These are phyloP conservation scores for Mentha longifolia DNA, from an alignment of 257 asterid species.

Conservation along the genomic window DNA sequence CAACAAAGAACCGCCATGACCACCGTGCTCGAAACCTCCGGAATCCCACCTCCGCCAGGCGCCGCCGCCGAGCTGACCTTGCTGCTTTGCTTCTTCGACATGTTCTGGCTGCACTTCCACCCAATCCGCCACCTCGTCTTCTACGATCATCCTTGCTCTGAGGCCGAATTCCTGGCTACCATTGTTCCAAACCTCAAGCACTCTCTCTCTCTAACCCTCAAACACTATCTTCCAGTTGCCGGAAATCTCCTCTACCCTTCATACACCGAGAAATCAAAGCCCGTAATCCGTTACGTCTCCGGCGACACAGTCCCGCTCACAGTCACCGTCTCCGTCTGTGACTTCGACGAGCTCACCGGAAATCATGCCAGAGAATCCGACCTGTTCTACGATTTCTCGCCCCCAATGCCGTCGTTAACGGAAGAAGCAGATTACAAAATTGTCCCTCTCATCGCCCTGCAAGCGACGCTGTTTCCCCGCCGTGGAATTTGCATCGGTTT, in stretches of 20 bases:
- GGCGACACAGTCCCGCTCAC: conserved; percentile 34
- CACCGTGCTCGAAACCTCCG: not conserved
- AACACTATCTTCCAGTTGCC: conserved; percentile 49
- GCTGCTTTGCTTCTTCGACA: conserved; percentile 51
- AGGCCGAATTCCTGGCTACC: conserved; percentile 35
- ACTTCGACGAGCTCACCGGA: conserved; percentile 35
- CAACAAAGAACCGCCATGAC: no score
- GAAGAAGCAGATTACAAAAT: conserved; percentile 28
- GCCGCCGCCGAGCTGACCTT: conserved; percentile 33
- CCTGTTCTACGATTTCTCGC: conserved; percentile 46
- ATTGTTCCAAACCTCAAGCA: conserved; percentile 51
- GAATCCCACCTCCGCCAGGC: conserved; percentile 33
- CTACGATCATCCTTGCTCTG: conserved; percentile 43
- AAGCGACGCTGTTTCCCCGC: conserved; percentile 53
- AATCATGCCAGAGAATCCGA: conserved; percentile 37
- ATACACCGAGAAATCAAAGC: not conserved
- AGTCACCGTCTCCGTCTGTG: conserved; percentile 31
- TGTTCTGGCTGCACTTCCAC: conserved; percentile 45
- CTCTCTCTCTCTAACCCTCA: conserved; percentile 58
- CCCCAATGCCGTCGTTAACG: conserved; percentile 32
- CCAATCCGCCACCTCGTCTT: conserved; percentile 50
- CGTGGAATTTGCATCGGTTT: conserved; percentile 35
- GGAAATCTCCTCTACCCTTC: conserved; percentile 37
- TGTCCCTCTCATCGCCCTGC: conserved; percentile 40
- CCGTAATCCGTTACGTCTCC: conserved; percentile 32